Conservation (phyloP, 2,329 filamentous ascomycete species). For the Neonectria ditissima region DNA sequence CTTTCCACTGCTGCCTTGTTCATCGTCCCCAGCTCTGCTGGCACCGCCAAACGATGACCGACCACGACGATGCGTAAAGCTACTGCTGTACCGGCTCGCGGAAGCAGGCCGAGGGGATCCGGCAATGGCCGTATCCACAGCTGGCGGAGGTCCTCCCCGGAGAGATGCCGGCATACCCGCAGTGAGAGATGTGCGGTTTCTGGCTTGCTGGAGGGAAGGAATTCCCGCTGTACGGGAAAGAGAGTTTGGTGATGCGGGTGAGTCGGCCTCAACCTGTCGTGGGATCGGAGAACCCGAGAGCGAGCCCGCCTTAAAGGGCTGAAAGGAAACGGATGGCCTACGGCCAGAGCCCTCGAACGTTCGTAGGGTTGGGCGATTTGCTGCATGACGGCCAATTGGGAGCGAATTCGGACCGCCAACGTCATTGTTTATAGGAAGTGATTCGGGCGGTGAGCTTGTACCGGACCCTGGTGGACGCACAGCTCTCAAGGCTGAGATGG, state of each 20-base stretch:
- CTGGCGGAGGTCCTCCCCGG: slow-evolving; percentile 71
- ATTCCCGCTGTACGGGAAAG: slow-evolving; percentile 60
- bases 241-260: slow-evolving; percentile 68
- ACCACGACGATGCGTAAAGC: slow-evolving; percentile 87
- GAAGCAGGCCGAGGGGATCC: slow-evolving; percentile 83
- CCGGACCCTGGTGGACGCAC: slow-evolving; percentile 72
- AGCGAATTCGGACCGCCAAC: slow-evolving; percentile 63
- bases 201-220: slow-evolving; percentile 63
- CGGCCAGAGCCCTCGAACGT: slow-evolving; percentile 69
- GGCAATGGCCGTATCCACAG: slow-evolving; percentile 74
- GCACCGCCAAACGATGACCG: slow-evolving; percentile 81
- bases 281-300: slow-evolving; percentile 86
- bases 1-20: slow-evolving; percentile 83
- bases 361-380: slow-evolving; percentile 53
- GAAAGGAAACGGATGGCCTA: slow-evolving; percentile 88
- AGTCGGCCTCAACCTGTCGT: slow-evolving; percentile 61
- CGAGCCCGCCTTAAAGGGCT: slow-evolving; percentile 96
- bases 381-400: slow-evolving; percentile 57
- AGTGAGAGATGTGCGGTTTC: slow-evolving; percentile 79
- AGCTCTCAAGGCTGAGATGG: slow-evolving; percentile 83
- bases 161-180: slow-evolving; percentile 81
- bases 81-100: slow-evolving; percentile 90
- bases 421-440: slow-evolving; percentile 60
- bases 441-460: slow-evolving; percentile 68
- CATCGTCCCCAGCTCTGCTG: slow-evolving; percentile 75